phyloP scores from a whole-genome alignment of 176 grass and related monocot genomes.

The Carex scoparia region DNA sequence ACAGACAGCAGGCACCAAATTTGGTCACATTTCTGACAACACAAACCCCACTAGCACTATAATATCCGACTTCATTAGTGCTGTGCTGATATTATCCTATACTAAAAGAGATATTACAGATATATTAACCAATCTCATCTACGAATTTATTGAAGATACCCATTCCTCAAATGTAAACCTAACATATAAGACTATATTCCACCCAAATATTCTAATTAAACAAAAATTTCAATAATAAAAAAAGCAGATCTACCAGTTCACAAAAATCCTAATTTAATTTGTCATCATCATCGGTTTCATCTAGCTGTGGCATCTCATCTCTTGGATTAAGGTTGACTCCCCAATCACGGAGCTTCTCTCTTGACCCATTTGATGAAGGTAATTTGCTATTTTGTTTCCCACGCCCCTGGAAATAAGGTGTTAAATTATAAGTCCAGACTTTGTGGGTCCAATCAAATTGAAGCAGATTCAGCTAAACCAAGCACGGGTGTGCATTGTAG shows the following conservation, averaged over 20 bases:
- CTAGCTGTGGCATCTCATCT: conserved; percentile 23
- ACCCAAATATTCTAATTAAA: background rate
- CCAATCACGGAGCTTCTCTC: conserved; percentile 64
- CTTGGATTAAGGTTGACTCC: conserved; percentile 36
- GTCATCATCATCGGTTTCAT: conserved; percentile 23
- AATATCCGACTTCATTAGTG: background rate
- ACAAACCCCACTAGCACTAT: background rate
- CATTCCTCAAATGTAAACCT: background rate
- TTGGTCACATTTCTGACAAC: no score
- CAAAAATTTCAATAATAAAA: background rate
- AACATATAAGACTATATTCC: background rate
- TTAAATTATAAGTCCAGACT: background rate
- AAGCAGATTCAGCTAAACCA: background rate
- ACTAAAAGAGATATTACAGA: background rate
- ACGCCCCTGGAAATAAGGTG: conserved; percentile 29
- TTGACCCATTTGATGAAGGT: conserved; percentile 62
- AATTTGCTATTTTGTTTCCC: conserved; percentile 36
- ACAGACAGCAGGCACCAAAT: background rate
- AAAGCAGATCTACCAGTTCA: background rate
- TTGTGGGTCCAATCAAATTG: background rate
- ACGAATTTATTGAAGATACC: background rate
- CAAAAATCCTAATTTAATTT: conserved; percentile 9
- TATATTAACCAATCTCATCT: background rate
- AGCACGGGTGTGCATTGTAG: background rate
- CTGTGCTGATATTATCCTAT: conserved; percentile 1